A percentile compares a stretch with the other conserved stretches of the same genome.
Evolutionary conservation across 805 yeast species (phyloP).

Genomic region (Candida vartiovaarae): DNA sequence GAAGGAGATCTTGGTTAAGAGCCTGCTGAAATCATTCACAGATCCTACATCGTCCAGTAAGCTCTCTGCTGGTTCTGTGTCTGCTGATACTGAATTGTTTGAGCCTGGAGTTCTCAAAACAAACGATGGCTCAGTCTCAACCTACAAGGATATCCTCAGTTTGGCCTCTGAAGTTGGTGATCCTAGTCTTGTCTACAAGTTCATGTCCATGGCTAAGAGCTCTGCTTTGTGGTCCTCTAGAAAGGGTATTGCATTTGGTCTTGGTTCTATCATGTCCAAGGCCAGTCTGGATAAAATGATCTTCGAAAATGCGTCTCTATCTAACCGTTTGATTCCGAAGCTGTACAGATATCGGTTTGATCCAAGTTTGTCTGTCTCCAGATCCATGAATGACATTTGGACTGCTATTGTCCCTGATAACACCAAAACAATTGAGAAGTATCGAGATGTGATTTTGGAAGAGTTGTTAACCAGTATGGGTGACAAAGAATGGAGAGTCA

Average conservation of each 20-base stretch:
- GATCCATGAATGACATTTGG: constrained; percentile 90
- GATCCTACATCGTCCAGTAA: constrained; percentile 43
- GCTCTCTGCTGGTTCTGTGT: constrained; percentile 58
- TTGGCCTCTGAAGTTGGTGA: constrained; percentile 94
- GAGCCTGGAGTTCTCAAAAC: constrained; percentile 77
- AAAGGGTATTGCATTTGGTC: constrained; percentile 90
- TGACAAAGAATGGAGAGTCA: constrained; percentile 83
- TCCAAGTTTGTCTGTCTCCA: constrained; percentile 67
- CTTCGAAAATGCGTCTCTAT: constrained; percentile 42
- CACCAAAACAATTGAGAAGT: constrained; percentile 41
- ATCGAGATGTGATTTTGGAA: constrained; percentile 51
- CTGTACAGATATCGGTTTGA: constrained; percentile 81
- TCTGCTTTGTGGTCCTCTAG: constrained; percentile 89
- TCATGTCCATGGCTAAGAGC: constrained; percentile 85
- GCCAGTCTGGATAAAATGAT: constrained; percentile 62
- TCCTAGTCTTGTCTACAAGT: constrained; percentile 87
- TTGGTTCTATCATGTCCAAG: constrained; percentile 78
- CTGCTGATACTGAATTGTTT: constrained; percentile 75
- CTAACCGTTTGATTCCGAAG: constrained; percentile 67
- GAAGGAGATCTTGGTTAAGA: constrained; percentile 66
- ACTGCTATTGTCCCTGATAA: constrained; percentile 53
- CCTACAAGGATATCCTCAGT: constrained; percentile 82
- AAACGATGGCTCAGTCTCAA: constrained; percentile 79
- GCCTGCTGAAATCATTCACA: constrained; percentile 71
- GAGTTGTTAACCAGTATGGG: constrained; percentile 69